A percentile compares a stretch with the other conserved stretches of the same genome.
Evolutionary conservation across 257 asterid genomes (phyloP).

Genomic region (Nicotiana benthamiana): DNA sequence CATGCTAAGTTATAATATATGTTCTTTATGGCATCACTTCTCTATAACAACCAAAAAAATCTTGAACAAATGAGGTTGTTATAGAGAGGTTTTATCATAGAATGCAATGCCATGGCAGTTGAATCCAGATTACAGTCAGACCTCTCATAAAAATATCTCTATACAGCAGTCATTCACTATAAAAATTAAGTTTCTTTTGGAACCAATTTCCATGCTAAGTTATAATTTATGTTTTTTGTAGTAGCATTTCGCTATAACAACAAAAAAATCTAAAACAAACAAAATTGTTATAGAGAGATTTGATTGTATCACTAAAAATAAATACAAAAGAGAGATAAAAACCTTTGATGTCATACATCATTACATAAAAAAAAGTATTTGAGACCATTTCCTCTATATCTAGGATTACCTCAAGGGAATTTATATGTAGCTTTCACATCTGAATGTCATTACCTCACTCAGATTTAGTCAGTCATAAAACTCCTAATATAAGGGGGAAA

Average conservation of each 20-base stretch:
- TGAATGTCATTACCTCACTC: neutral
- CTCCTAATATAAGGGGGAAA: neutral
- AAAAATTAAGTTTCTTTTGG: too few relatives aligned
- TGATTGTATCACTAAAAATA: neutral
- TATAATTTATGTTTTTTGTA: too few relatives aligned
- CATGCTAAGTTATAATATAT: too few relatives aligned
- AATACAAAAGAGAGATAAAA: neutral
- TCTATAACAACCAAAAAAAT: too few relatives aligned
- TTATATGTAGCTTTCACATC: constrained; percentile 7
- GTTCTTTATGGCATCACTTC: too few relatives aligned
- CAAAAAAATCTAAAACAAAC: neutral
- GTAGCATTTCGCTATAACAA: too few relatives aligned
- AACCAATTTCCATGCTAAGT: too few relatives aligned
- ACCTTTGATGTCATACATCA: neutral
- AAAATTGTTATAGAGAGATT: too few relatives aligned
- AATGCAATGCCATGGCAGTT: neutral
- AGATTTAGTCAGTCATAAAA: neutral
- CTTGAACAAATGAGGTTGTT: too few relatives aligned
- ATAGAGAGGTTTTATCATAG: too few relatives aligned
- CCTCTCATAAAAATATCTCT: too few relatives aligned
- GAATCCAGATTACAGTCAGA: neutral
- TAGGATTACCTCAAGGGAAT: constrained; percentile 8
- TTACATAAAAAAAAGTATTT: neutral
- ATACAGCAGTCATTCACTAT: too few relatives aligned
- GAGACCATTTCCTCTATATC: neutral